Conservation (phyloP, 805 yeast species). For the Cyberlindnera maclurae region DNA sequence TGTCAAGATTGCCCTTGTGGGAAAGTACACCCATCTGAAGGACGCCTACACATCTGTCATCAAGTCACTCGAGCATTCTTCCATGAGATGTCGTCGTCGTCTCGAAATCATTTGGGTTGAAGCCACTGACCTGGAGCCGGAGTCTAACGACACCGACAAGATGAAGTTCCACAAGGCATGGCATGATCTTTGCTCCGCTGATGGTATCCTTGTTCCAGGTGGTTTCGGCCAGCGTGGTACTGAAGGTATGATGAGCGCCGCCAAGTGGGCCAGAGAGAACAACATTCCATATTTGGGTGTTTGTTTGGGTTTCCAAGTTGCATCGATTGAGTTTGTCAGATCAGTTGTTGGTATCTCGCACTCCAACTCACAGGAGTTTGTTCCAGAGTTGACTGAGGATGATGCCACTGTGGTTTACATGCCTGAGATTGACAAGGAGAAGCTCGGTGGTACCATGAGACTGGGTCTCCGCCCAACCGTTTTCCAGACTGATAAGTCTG, state of each 20-base stretch:
- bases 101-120: conserved; percentile 95
- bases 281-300: conserved; percentile 93
- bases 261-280: conserved; percentile 97
- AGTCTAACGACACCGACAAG: conserved; percentile 54
- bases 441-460: conserved; percentile 98
- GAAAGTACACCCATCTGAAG: conserved; percentile 92
- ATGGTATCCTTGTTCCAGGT: conserved; percentile 96
- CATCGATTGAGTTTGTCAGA: conserved; percentile 89
- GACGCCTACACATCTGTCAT: conserved; percentile 94
- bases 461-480: conserved; percentile 88
- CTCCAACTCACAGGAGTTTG: conserved; percentile 81
- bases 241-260: conserved; percentile 96
- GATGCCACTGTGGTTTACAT: conserved; percentile 82
- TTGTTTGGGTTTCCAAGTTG: conserved; percentile 95
- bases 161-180: conserved; percentile 89
- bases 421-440: conserved; percentile 97
- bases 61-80: conserved; percentile 90
- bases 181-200: conserved; percentile 88
- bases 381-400: conserved; percentile 50
- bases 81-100: conserved; percentile 81
- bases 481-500: conserved; percentile 64
- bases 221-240: conserved; percentile 97
- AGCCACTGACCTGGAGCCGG: conserved; percentile 81
- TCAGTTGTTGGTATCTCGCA: conserved; percentile 60
- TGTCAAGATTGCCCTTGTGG: conserved; percentile 93